Percentiles rank a stretch among this genome's conserved stretches.
These are phyloP conservation scores for Stephania cephalantha DNA, from an alignment of 164 flowering plant genomes.

Conservation along the genomic window DNA sequence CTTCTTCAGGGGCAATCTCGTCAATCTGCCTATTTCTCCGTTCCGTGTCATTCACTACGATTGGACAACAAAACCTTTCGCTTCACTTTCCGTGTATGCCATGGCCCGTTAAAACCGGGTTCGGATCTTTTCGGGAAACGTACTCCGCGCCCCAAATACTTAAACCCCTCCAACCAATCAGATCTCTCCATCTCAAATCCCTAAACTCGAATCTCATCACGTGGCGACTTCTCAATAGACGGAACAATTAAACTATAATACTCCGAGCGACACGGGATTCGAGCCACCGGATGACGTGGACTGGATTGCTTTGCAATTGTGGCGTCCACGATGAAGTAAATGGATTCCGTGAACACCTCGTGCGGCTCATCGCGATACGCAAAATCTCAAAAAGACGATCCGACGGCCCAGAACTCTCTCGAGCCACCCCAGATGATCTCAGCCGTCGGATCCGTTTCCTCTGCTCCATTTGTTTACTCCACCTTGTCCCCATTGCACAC, in stretches of 20 bases:
- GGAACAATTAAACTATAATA: neutral
- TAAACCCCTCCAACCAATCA: neutral
- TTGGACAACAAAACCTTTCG: neutral
- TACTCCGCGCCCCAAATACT: neutral
- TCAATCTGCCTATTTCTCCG: neutral
- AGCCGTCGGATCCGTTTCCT: conserved; percentile 22
- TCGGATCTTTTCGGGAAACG: neutral
- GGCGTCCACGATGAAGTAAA: neutral
- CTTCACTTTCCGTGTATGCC: neutral
- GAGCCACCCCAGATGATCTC: conserved; percentile 27
- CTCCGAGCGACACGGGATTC: neutral
- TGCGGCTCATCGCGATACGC: conserved; percentile 41
- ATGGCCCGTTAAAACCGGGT: neutral
- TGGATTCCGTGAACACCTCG: conserved; percentile 21
- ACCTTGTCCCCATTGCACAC: conserved; percentile 20
- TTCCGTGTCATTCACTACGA: neutral
- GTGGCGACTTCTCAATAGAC: neutral
- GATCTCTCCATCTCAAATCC: neutral
- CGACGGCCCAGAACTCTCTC: conserved; percentile 22
- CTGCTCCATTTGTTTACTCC: conserved; percentile 15
- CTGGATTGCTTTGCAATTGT: neutral
- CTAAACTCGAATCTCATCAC: neutral
- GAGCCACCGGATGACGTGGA: neutral
- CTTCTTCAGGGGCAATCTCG: neutral
- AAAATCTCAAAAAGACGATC: conserved; percentile 51